These are phyloP conservation scores for Leccinum arenicola DNA, from an alignment of 768 basidiomycete genomes.

Conservation along the genomic window DNA sequence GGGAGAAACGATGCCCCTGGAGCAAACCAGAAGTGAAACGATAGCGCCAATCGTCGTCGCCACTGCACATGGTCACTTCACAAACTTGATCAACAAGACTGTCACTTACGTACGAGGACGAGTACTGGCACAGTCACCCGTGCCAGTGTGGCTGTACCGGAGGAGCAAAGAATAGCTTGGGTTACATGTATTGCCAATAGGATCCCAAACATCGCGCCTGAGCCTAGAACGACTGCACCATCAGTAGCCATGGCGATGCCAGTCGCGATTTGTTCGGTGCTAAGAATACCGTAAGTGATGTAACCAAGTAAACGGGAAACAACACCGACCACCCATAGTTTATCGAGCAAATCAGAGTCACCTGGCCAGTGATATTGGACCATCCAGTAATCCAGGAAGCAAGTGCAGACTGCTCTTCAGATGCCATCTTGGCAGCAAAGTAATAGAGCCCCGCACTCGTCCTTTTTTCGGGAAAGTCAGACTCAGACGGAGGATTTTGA, in stretches of 20 bases:
- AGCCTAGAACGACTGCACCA: conserved; percentile 10
- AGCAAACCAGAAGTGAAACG: conserved; percentile 10
- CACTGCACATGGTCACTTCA: conserved; percentile 9
- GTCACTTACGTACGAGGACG: conserved; percentile 9
- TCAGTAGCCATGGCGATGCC: conserved; percentile 20
- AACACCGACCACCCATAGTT: conserved; percentile 17
- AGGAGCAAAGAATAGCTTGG: conserved; percentile 18
- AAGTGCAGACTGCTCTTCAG: conserved; percentile 20
- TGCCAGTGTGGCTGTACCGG: conserved; percentile 18
- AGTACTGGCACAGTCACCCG: conserved; percentile 16
- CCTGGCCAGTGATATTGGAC: conserved; percentile 24
- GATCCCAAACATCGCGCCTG: conserved; percentile 22
- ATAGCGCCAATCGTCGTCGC: conserved; percentile 11
- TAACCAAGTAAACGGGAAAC: neutral
- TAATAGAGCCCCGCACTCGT: conserved; percentile 28
- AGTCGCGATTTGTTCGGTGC: conserved; percentile 19
- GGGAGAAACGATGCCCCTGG: conserved; percentile 15
- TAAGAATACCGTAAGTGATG: neutral
- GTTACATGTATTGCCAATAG: conserved; percentile 15
- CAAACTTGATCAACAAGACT: neutral
- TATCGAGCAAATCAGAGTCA: conserved; percentile 24
- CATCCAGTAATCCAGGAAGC: conserved; percentile 27
- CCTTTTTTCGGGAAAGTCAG: conserved; percentile 2
- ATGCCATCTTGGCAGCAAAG: conserved; percentile 26
- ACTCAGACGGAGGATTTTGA: neutral